These are phyloP conservation scores for Acidomyces sp. DNA, from an alignment of 495 filamentous ascomycete species.

Conservation along the genomic window DNA sequence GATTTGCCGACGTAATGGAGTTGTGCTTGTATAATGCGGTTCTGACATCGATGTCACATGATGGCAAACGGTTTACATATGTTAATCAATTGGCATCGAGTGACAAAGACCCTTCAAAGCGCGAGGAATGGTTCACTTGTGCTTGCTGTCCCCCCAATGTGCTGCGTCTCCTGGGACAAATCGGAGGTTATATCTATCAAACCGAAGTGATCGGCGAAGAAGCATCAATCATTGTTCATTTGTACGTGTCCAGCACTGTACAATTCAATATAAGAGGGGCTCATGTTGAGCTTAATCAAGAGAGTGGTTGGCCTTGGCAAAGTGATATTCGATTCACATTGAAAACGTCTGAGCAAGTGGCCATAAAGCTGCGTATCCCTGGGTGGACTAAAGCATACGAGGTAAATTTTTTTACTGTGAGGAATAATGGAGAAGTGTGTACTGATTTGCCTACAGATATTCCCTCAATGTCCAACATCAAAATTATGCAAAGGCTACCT, in stretches of 20 bases:
- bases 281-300: constrained; percentile 33
- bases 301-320: constrained; percentile 43
- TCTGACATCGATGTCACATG: constrained; percentile 38
- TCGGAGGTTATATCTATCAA: constrained; percentile 44
- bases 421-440: no score
- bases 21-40: constrained; percentile 48
- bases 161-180: constrained; percentile 37
- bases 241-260: constrained; percentile 39
- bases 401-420: constrained; percentile 26
- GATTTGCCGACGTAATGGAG: constrained; percentile 47
- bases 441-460: no score
- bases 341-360: constrained; percentile 25
- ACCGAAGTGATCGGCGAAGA: constrained; percentile 22
- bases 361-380: constrained; percentile 33
- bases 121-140: constrained; percentile 42
- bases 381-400: constrained; percentile 37
- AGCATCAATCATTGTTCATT: constrained; percentile 36
- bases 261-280: constrained; percentile 28
- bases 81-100: constrained; percentile 44
- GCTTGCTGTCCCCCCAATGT: constrained; percentile 49
- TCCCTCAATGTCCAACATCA: constrained; percentile 17
- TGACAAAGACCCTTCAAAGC: constrained; percentile 31
- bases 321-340: constrained; percentile 36
- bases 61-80: constrained; percentile 43
- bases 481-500: constrained; percentile 37